Percentiles rank a stretch among this genome's conserved stretches.
These are phyloP conservation scores for Friedmanniomyces simplex DNA, from an alignment of 495 filamentous ascomycete species.

Conservation along the genomic window DNA sequence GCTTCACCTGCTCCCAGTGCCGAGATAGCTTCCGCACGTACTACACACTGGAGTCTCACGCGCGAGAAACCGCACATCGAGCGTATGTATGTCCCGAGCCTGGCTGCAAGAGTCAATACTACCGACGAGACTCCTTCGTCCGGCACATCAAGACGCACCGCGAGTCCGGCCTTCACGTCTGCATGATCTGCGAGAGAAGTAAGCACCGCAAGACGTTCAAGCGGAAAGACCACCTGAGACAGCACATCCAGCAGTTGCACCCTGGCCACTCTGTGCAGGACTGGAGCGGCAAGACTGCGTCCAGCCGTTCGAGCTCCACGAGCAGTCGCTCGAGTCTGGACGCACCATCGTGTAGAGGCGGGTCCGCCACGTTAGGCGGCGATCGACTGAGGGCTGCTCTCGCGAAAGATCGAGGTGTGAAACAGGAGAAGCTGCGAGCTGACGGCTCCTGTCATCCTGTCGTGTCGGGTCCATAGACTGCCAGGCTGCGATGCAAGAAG, in stretches of 20 bases:
- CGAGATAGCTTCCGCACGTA: not conserved
- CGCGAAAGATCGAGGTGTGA: not conserved
- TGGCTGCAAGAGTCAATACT: conserved; percentile 7
- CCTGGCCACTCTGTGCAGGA: not conserved
- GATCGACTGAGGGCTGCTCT: not conserved
- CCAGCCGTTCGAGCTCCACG: not conserved
- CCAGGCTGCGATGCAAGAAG: too few relatives aligned
- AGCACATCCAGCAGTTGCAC: conserved; percentile 3
- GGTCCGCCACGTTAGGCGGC: not conserved
- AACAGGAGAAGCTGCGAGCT: not conserved
- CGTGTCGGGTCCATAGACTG: too few relatives aligned
- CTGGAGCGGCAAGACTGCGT: not conserved
- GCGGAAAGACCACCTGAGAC: conserved; percentile 5
- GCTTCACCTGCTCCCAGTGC: not conserved
- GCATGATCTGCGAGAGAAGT: not conserved
- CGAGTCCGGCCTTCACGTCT: not conserved
- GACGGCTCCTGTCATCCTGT: too few relatives aligned
- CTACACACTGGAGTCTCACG: conserved; percentile 7
- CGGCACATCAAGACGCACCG: conserved; percentile 2
- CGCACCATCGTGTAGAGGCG: not conserved
- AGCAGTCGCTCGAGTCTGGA: not conserved
- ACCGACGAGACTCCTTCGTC: not conserved
- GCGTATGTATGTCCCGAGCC: not conserved
- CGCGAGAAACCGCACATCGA: not conserved
- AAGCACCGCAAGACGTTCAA: not conserved